These are phyloP conservation scores for Diaporthe sp. DNA, from an alignment of 2,329 filamentous ascomycete species.

Conservation along the genomic window DNA sequence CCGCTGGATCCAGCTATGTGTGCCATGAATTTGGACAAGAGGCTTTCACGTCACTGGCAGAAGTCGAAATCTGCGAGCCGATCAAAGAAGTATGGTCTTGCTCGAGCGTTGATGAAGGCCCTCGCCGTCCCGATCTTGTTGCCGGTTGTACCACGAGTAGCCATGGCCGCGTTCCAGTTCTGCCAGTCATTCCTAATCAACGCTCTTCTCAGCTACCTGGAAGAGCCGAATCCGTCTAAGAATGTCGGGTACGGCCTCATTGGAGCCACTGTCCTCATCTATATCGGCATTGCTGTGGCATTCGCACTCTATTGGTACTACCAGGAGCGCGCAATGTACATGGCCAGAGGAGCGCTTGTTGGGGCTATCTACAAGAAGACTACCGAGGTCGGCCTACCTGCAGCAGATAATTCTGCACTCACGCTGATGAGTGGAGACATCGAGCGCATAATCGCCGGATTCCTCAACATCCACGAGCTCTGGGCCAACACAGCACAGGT, in stretches of 20 bases:
- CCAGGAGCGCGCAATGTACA: constrained; percentile 42
- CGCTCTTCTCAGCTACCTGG: constrained; percentile 53
- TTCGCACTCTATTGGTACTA: constrained; percentile 52
- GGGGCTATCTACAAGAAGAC: constrained; percentile 53
- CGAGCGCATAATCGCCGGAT: constrained; percentile 51
- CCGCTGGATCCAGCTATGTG: constrained; percentile 47
- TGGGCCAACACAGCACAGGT: constrained; percentile 54
- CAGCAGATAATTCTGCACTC: constrained; percentile 49
- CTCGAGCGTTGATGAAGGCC: constrained; percentile 48
- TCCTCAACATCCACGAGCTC: constrained; percentile 50
- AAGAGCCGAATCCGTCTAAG: constrained; percentile 43
- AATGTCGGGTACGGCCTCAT: constrained; percentile 52
- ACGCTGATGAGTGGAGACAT: constrained; percentile 57
- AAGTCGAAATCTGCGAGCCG: constrained; percentile 31
- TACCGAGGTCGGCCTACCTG: constrained; percentile 42
- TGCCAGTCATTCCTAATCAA: constrained; percentile 61
- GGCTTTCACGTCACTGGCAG: constrained; percentile 14
- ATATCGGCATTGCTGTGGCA: constrained; percentile 52
- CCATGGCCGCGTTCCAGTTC: constrained; percentile 56
- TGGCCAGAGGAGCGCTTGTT: constrained; percentile 48
- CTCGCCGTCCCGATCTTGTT: constrained; percentile 52
- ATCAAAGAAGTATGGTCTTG: constrained; percentile 47
- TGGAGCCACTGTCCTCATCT: constrained; percentile 51
- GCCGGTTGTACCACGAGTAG: constrained; percentile 54
- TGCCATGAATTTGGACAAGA: constrained; percentile 42